Conservation (phyloP, 225 moss, liverwort and hornwort species). For the Climacium dendroides region DNA sequence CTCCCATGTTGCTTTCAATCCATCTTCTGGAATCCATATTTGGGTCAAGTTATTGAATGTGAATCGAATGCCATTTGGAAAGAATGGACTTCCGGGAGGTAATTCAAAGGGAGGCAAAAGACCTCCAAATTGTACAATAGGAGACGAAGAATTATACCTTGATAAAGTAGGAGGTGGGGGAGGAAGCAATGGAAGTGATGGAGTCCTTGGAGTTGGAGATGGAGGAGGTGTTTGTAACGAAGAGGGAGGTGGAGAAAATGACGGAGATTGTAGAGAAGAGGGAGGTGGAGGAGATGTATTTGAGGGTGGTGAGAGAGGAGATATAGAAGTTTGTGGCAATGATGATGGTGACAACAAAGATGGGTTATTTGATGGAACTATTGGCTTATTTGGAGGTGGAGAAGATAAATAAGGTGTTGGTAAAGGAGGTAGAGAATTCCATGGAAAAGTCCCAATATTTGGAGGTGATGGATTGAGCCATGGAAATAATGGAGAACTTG, state of each 20-base stretch:
- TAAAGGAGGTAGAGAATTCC: neutral
- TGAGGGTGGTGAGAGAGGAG: too few species aligned
- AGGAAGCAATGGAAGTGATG: neutral
- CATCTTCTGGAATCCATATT: neutral
- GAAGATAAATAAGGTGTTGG: neutral
- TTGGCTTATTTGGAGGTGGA: neutral
- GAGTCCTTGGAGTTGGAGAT: neutral
- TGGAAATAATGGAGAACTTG: neutral
- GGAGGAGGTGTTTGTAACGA: neutral
- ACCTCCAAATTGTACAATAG: neutral
- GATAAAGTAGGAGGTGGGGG: neutral
- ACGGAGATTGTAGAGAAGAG: neutral
- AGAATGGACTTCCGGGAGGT: neutral
- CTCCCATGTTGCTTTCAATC: constrained; percentile 8
- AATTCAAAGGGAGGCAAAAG: constrained; percentile 1
- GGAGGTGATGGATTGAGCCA: neutral
- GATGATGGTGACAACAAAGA: neutral
- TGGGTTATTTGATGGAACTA: neutral
- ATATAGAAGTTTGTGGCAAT: neutral
- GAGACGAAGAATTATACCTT: too few species aligned
- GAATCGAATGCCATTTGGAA: constrained; percentile 1
- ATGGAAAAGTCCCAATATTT: neutral
- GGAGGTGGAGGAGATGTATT: too few species aligned
- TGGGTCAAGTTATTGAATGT: constrained; percentile 4
- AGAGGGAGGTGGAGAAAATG: neutral